A percentile compares a stretch with the other conserved stretches of the same genome.
Conservation (phyloP, 2,329 filamentous ascomycete species). For the Periconia macrospinosa region DNA sequence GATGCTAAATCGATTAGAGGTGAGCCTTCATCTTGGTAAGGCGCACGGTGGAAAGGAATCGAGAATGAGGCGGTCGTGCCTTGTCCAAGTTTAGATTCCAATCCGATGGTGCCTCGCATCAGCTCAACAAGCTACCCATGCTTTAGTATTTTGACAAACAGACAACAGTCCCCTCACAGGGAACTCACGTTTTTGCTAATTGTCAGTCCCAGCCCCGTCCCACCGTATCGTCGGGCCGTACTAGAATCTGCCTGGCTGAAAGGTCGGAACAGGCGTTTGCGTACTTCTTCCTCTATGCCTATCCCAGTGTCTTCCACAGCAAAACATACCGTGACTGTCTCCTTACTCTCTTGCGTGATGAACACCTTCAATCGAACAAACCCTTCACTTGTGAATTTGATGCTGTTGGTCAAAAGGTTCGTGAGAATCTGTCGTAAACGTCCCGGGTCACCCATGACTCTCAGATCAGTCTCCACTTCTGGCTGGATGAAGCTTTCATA, state of each 20-base stretch:
- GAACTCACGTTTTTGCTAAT: slow-evolving; percentile 71
- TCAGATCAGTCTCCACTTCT: slow-evolving; percentile 67
- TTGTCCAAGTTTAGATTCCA: slow-evolving; percentile 67
- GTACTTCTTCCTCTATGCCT: slow-evolving; percentile 77
- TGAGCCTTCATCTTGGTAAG: slow-evolving; percentile 53
- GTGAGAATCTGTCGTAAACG: slow-evolving; percentile 81
- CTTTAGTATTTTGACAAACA: background rate
- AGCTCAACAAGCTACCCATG: slow-evolving; percentile 63
- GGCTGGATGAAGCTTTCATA: slow-evolving; percentile 68
- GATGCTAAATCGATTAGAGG: slow-evolving; percentile 64
- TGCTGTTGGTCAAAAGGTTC: slow-evolving; percentile 66
- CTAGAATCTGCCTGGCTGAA: slow-evolving; percentile 83
- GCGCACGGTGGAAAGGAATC: slow-evolving; percentile 75
- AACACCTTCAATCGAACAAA: slow-evolving; percentile 61
- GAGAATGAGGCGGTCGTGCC: slow-evolving; percentile 77
- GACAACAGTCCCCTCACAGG: slow-evolving; percentile 13
- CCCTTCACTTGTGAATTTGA: slow-evolving; percentile 45
- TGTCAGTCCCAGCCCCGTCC: slow-evolving; percentile 75
- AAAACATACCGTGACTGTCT: slow-evolving; percentile 70
- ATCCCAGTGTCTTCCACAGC: slow-evolving; percentile 78
- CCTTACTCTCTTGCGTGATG: slow-evolving; percentile 65
- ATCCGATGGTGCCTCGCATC: slow-evolving; percentile 74
- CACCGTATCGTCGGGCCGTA: slow-evolving; percentile 76
- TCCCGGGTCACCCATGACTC: slow-evolving; percentile 85
- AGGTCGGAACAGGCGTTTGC: slow-evolving; percentile 72